Conservation (phyloP, 2,329 filamentous ascomycete genomes). For the Podosphaera xanthii region DNA sequence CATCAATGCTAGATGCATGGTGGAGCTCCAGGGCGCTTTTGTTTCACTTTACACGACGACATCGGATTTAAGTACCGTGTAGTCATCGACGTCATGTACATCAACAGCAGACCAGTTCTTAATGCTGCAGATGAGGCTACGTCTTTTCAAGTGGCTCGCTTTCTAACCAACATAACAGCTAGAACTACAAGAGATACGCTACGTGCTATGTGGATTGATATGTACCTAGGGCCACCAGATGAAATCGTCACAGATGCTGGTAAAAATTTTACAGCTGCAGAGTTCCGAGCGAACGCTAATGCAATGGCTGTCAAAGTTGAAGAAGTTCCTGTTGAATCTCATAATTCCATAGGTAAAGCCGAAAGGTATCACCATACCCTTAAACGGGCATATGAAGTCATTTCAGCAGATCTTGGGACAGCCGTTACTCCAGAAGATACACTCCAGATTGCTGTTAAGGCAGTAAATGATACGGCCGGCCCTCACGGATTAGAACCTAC, state of each 20-base stretch:
- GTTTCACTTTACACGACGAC: too few relatives aligned
- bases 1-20: constrained; percentile 1
- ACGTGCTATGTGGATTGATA: not conserved
- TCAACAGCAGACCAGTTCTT: not conserved
- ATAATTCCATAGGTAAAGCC: too few relatives aligned
- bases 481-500: not conserved
- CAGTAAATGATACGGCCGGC: not conserved
- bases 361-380: not conserved
- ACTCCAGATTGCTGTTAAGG: not conserved
- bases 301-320: too few relatives aligned
- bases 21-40: not conserved
- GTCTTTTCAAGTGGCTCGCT: not conserved
- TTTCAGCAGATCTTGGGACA: not conserved
- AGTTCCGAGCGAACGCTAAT: too few relatives aligned
- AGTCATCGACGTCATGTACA: constrained; percentile 1
- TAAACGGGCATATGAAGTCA: not conserved
- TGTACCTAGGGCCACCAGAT: constrained; percentile 2
- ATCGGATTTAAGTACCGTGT: too few relatives aligned
- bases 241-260: not conserved
- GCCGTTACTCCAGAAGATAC: not conserved
- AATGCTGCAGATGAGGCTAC: constrained; percentile 1
- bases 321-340: too few relatives aligned
- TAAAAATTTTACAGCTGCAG: too few relatives aligned
- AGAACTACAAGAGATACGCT: not conserved
- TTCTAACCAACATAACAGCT: not conserved